A percentile compares a stretch with the other conserved stretches of the same genome.
Evolutionary conservation across 768 basidiomycete genomes (phyloP).

Genomic region (Peribolospora baueri): DNA sequence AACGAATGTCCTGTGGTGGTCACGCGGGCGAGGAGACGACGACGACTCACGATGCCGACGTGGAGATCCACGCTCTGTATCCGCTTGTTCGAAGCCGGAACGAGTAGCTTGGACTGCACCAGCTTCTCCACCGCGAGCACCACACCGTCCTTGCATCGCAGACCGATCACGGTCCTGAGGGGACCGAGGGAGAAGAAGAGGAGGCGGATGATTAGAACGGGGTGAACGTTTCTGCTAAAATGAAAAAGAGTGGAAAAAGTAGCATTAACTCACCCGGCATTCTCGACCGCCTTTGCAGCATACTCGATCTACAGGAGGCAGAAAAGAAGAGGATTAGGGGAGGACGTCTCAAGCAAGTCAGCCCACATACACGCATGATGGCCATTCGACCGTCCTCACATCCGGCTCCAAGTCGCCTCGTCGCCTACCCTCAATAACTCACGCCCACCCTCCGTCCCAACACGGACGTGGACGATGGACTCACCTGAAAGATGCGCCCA

Average conservation of each 20-base stretch:
- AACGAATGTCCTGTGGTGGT: background rate
- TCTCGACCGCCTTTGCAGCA: conserved; percentile 94
- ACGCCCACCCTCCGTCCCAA: background rate
- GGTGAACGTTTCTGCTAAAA: background rate
- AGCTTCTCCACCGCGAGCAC: conserved; percentile 96
- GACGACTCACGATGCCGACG: conserved; percentile 49
- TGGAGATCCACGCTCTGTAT: conserved; percentile 86
- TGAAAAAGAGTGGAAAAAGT: background rate
- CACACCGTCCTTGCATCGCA: conserved; percentile 80
- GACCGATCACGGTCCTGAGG: conserved; percentile 73
- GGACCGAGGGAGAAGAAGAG: background rate
- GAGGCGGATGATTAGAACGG: background rate
- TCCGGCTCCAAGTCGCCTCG: too few relatives aligned
- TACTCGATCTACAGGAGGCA: conserved; percentile 54
- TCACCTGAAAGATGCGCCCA: conserved; percentile 90
- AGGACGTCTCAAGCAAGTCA: conserved; percentile 1
- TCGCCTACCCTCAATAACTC: too few relatives aligned
- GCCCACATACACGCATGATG: background rate
- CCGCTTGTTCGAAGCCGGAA: conserved; percentile 73
- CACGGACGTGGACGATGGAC: conserved; percentile 7
- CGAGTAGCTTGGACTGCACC: conserved; percentile 79
- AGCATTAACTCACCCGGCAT: conserved; percentile 48
- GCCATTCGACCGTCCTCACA: background rate
- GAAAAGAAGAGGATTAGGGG: background rate
- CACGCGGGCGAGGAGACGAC: conserved; percentile 10